Evolutionary conservation across 2,329 filamentous ascomycete genomes (phyloP), one percentile per base, ranked within the genome.

Genomic region (Fusarium poae): DNA sequence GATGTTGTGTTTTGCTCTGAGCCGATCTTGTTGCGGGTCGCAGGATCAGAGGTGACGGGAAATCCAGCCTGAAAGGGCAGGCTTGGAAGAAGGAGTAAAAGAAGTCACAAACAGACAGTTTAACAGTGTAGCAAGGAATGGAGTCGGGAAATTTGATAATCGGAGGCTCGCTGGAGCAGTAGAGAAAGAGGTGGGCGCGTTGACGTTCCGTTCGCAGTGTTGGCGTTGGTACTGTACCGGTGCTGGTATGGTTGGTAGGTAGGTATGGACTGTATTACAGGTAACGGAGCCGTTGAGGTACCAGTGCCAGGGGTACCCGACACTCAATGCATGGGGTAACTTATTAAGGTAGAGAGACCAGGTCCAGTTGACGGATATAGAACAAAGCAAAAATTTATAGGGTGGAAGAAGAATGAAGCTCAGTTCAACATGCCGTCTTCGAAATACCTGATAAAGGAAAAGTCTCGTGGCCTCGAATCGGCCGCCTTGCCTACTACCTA

Each of bases 91-190:
- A n/a, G 30, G 59, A 62, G 18, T 13, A 35, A 50, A 50, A 50
- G 32, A 50, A 50, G 32, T 35, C 13, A 49, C 21, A 35, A 30
- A 23, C 15, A 42, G 20, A 5, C 20, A 42, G 39, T 25, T 23
- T 25, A 25, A 34, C 32, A 39, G 11, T 39, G 32, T 50, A 58
- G 40, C 42, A 32, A 54, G 43, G 37, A 55, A 62, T 56, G 40
- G 54, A 50, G 39, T 61, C 48, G 46, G 59, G 60, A 54, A 52
- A 65, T 46, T 68, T 60, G 68, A 58, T 60, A 59, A 71, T 66
- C 71, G 67, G 69, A 68, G 70, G 68, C 50, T 63, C 54, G 46
- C 46, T 39, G 32, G 46, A 50, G 21, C 32, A 50, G 23, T 60
- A 44, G 50, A 62, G 58, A 58, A 40, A 20, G 37, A 64, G 53